phyloP scores from a whole-genome alignment of 345 rosid genomes.

The Rhodomyrtus tomentosa region DNA sequence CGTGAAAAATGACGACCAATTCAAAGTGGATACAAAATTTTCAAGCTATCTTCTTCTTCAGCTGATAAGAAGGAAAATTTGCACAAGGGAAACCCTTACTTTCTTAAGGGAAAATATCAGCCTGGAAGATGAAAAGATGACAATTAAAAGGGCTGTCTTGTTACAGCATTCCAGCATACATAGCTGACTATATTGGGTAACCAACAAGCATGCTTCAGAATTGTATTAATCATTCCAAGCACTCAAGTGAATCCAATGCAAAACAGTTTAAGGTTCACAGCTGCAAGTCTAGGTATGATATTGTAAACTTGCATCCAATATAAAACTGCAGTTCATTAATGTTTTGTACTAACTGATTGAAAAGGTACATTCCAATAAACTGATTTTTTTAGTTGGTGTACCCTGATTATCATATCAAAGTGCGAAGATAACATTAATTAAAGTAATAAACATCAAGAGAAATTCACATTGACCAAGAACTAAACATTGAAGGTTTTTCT shows the following conservation, averaged over 20 bases:
- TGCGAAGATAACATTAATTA: neutral
- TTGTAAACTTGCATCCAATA: neutral
- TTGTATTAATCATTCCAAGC: neutral
- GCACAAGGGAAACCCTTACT: neutral
- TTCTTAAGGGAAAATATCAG: neutral
- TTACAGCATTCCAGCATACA: neutral
- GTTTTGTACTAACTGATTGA: neutral
- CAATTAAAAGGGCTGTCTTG: neutral
- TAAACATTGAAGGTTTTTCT: neutral
- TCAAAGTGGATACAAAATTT: neutral
- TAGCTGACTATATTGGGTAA: neutral
- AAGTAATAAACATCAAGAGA: neutral
- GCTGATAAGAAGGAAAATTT: neutral
- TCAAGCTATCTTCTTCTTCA: neutral
- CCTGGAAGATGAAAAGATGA: neutral
- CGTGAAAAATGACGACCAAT: neutral
- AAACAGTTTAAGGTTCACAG: neutral
- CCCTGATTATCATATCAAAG: neutral
- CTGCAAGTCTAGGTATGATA: neutral
- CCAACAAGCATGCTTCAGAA: neutral
- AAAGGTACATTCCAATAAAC: neutral
- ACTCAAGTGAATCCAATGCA: neutral
- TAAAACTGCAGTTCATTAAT: neutral
- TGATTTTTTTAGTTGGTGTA: neutral
- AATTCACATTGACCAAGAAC: neutral